Percentiles rank a stretch among this genome's conserved stretches.
These are phyloP conservation scores for Bipolaris gigantea DNA, from an alignment of 2,329 filamentous ascomycete species.

Conservation along the genomic window DNA sequence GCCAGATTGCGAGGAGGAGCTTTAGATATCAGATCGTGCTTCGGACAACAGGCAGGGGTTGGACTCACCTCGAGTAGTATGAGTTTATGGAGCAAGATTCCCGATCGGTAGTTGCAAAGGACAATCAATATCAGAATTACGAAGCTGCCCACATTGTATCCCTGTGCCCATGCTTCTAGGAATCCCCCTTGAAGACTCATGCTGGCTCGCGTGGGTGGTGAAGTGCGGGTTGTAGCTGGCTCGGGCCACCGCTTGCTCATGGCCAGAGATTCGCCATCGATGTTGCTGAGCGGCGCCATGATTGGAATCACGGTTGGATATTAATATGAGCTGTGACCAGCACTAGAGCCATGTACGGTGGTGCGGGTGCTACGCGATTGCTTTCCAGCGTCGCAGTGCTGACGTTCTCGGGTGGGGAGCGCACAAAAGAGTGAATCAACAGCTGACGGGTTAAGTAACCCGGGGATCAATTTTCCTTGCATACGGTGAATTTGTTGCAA, in stretches of 20 bases:
- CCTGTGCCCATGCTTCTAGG: slow-evolving; percentile 42
- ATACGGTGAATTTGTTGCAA: slow-evolving; percentile 1
- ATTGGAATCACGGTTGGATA: not conserved
- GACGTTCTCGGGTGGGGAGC: not conserved
- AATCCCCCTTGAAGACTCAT: slow-evolving; percentile 34
- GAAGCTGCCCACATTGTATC: slow-evolving; percentile 42
- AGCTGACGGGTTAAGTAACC: slow-evolving; percentile 1
- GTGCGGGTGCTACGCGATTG: not conserved
- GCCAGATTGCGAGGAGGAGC: slow-evolving; percentile 43
- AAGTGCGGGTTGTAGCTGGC: slow-evolving; percentile 27
- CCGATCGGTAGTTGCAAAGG: slow-evolving; percentile 42
- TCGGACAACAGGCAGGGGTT: not conserved
- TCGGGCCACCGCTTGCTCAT: slow-evolving; percentile 25
- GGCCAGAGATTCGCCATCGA: slow-evolving; percentile 2
- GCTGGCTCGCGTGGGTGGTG: slow-evolving; percentile 32
- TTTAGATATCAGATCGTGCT: slow-evolving; percentile 15
- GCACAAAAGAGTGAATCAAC: not conserved
- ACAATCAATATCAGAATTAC: slow-evolving; percentile 42
- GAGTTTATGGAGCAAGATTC: slow-evolving; percentile 40
- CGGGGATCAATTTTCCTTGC: slow-evolving; percentile 7
- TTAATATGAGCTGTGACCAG: not conserved
- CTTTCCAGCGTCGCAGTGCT: not conserved
- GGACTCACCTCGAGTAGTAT: slow-evolving; percentile 39
- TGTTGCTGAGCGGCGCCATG: slow-evolving; percentile 32
- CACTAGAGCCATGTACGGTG: slow-evolving; percentile 5